A percentile compares a stretch with the other conserved stretches of the same genome.
Evolutionary conservation across 768 basidiomycete species (phyloP).

Genomic region (Candolleomyces efflorescens): DNA sequence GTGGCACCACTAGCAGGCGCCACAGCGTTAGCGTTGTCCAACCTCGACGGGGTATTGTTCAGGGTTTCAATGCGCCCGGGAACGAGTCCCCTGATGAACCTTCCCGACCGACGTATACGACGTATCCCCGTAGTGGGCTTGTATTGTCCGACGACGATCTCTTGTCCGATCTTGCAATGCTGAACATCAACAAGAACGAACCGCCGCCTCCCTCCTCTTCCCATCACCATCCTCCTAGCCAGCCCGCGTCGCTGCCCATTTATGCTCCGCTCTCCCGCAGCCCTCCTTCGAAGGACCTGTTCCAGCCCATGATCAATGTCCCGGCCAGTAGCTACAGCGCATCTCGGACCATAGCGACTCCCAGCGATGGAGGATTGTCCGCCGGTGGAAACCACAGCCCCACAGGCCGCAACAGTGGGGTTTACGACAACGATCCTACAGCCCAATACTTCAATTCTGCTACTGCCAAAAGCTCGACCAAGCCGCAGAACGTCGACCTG

Average conservation of each 20-base stretch:
- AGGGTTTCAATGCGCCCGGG: constrained; percentile 65
- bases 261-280: constrained; percentile 68
- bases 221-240: constrained; percentile 52
- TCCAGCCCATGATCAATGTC: constrained; percentile 48
- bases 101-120: constrained; percentile 27
- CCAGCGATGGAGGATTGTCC: constrained; percentile 43
- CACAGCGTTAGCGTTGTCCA: constrained; percentile 85
- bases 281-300: constrained; percentile 50
- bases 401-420: constrained; percentile 11
- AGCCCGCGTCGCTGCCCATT: constrained; percentile 73
- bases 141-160: constrained; percentile 79
- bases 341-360: constrained; percentile 52
- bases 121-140: constrained; percentile 51
- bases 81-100: constrained; percentile 33
- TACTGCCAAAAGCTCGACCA: constrained; percentile 17
- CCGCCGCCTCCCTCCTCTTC: constrained; percentile 35
- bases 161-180: constrained; percentile 60
- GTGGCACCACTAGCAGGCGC: constrained; percentile 77
- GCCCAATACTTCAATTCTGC: constrained; percentile 31
- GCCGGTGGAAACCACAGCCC: constrained; percentile 21
- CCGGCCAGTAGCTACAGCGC: constrained; percentile 42
- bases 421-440: constrained; percentile 43
- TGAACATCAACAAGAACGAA: constrained; percentile 51
- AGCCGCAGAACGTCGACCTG: constrained; percentile 31
- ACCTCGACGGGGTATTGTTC: constrained; percentile 58